Base-by-base conservation (phyloP, 108 stramenopile species). In the Pseudonitzschia pungens region DNA sequence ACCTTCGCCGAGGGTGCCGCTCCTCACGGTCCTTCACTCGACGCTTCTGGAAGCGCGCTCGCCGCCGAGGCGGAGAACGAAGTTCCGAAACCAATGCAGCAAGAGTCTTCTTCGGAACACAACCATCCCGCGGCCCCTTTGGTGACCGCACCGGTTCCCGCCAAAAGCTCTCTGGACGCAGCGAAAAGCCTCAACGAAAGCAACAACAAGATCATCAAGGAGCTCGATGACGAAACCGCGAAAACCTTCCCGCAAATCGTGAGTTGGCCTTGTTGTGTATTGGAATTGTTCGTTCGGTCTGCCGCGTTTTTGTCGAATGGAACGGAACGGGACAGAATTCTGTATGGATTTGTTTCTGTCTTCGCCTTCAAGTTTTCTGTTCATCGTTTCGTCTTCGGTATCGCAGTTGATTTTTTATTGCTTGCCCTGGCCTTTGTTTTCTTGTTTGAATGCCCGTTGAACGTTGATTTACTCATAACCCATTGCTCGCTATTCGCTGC, bases 191-290 rank as follows among this genome's bases (percentile, higher is more conserved):
- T 62, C 18, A 62, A 62, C 33, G 60, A 62, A 15, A 62, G 32
- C 60, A 62, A 62, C 60, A 62, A 62, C 60, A 62, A 62, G 40
- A 62, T 62, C 15, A 40, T 62, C n/a, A 62, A 62, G 32, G 60
- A 62, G 29, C 29, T 62, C 11, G 83, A 84, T 21, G 83, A 84
- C 36, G 77, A 84, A 45, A 76, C 77, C 12, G 79, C 83, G 33
- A 77, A 81, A 68, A 80, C 73, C 12, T 80, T 83, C 67, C 79
- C 83, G 0, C 83, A 80, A 55, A 64, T 74, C 44, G 77, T 83
- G 58, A 70, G 76, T 74, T 41, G 21, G 7, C 51, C 65, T 24
- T 66, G 32, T 14, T 6, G 60, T 11, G 2, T 10, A 48, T 18
- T 48, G 14, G 14, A 1, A 1, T 11, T 48, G 45, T 48, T 48